These are phyloP conservation scores for Trichoderma sp. DNA, from an alignment of 2,329 filamentous ascomycete species.

Conservation along the genomic window DNA sequence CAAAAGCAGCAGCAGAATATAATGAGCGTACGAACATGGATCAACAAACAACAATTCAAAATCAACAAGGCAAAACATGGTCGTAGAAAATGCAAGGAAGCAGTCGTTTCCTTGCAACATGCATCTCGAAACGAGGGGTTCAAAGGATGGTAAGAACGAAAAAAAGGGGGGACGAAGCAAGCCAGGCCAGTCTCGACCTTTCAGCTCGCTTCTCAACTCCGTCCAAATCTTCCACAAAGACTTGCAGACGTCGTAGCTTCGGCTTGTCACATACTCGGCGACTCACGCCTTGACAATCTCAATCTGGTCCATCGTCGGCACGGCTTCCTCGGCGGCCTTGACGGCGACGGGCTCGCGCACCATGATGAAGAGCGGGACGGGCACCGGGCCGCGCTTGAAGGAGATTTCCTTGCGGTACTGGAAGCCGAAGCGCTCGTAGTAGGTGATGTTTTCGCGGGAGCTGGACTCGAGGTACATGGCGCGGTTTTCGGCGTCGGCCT, in stretches of 20 bases:
- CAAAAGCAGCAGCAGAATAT: slow-evolving; percentile 2
- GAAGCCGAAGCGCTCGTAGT: slow-evolving; percentile 79
- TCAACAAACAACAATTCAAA: neutral
- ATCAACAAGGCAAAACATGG: neutral
- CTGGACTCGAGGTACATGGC: slow-evolving; percentile 80
- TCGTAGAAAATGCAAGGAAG: neutral
- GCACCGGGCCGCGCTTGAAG: slow-evolving; percentile 59
- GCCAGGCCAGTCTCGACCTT: neutral
- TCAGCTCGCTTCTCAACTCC: neutral
- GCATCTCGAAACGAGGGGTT: neutral
- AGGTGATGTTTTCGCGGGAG: slow-evolving; percentile 65
- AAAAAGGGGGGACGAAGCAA: neutral
- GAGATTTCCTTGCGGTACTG: slow-evolving; percentile 64
- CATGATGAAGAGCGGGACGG: slow-evolving; percentile 77
- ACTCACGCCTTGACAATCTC: slow-evolving; percentile 26
- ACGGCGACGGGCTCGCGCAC: slow-evolving; percentile 65
- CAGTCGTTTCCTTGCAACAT: neutral
- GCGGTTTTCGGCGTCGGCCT: slow-evolving; percentile 69
- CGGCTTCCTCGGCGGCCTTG: slow-evolving; percentile 35
- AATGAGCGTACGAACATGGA: slow-evolving; percentile 4
- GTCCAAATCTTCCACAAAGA: neutral
- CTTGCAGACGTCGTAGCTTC: neutral
- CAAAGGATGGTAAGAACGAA: slow-evolving; percentile 1
- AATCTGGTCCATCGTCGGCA: slow-evolving; percentile 26
- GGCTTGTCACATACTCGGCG: neutral